Percentiles rank a stretch among this genome's conserved stretches.
Evolutionary conservation across 345 rosid species (phyloP).

Genomic region (Passiflora organensis): DNA sequence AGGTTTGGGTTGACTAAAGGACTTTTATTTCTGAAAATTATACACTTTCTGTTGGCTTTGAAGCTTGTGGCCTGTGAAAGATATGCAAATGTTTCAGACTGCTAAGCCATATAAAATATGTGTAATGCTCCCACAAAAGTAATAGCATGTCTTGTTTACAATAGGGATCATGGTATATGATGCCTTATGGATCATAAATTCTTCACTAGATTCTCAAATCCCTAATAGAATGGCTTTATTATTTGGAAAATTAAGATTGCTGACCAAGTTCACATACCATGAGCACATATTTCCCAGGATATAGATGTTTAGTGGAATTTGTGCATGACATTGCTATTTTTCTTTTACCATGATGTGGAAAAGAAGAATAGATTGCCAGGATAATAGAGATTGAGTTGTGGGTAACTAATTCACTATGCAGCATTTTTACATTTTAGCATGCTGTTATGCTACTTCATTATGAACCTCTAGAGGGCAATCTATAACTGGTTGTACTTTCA

Average conservation of each 20-base stretch:
- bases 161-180: neutral
- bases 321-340: neutral
- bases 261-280: too few relatives aligned
- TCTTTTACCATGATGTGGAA: neutral
- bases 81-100: neutral
- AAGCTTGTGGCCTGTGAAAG: neutral
- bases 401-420: neutral
- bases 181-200: neutral
- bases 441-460: neutral
- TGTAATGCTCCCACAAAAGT: neutral
- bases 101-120: neutral
- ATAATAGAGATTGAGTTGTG: too few relatives aligned
- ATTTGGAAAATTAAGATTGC: neutral
- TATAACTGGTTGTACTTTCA: constrained; percentile 4
- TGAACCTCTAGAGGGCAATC: neutral
- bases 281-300: neutral
- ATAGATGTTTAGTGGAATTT: neutral
- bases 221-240: neutral
- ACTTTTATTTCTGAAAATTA: neutral
- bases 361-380: neutral
- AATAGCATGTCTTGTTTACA: neutral
- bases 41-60: neutral
- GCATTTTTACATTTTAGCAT: neutral
- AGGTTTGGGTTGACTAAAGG: constrained; percentile 15
- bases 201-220: neutral